Evolutionary conservation across 129 eudicot genomes (phyloP).

Genomic region (Flaveria trinervia): DNA sequence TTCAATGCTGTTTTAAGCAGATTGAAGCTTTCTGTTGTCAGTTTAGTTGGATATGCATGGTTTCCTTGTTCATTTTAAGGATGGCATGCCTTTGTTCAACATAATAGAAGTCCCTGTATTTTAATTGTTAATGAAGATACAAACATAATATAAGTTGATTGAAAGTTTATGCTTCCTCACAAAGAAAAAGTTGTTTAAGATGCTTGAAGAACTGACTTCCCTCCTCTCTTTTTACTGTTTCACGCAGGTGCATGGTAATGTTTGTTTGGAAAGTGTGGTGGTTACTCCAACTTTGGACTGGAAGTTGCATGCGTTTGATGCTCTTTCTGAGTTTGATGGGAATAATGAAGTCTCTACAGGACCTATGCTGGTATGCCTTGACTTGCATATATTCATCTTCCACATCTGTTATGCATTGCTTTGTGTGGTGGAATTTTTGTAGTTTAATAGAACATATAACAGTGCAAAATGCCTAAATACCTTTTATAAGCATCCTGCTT

Average conservation of each 20-base stretch:
- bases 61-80: not conserved
- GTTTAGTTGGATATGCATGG: conserved; percentile 15
- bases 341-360: conserved; percentile 74
- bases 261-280: conserved; percentile 96
- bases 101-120: conserved; percentile 5
- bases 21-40: conserved; percentile 8
- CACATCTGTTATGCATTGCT: conserved; percentile 7
- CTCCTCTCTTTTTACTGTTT: conserved; percentile 5
- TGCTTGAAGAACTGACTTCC: conserved; percentile 22
- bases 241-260: conserved; percentile 91
- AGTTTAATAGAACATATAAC: conserved; percentile 15
- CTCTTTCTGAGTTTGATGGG: conserved; percentile 89
- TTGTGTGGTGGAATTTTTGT: not conserved
- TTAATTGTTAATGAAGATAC: not conserved
- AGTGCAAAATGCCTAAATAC: conserved; percentile 15
- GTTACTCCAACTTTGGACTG: conserved; percentile 96
- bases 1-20: not conserved
- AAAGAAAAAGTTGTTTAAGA: not conserved
- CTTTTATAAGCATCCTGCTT: not conserved
- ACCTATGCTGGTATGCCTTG: conserved; percentile 77
- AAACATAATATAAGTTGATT: not conserved
- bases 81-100: not conserved
- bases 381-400: conserved; percentile 17
- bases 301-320: conserved; percentile 98
- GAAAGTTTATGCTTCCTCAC: not conserved